phyloP scores from a whole-genome alignment of 2,329 filamentous ascomycete genomes.

The Pestalotiopsis sp. region DNA sequence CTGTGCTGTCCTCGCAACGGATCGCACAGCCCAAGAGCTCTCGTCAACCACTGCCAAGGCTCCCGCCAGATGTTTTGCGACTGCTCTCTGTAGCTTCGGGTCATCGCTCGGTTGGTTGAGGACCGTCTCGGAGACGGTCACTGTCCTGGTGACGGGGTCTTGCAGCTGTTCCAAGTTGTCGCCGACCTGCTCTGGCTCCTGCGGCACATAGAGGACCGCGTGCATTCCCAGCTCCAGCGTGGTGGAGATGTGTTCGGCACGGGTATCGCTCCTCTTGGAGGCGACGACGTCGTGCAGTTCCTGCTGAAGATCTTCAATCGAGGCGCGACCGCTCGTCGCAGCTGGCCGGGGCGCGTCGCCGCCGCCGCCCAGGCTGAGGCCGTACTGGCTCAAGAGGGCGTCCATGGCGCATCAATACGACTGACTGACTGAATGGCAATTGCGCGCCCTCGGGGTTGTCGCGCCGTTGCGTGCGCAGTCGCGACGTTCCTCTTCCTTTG shows the following conservation, averaged over 20 bases:
- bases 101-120: conserved; percentile 52
- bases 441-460: background rate
- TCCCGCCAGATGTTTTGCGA: conserved; percentile 51
- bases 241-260: conserved; percentile 51
- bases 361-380: conserved; percentile 3
- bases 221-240: conserved; percentile 49
- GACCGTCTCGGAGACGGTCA: conserved; percentile 48
- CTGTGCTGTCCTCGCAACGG: conserved; percentile 45
- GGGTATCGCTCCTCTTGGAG: conserved; percentile 46
- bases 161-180: conserved; percentile 28
- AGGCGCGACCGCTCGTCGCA: conserved; percentile 32
- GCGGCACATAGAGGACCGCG: conserved; percentile 44
- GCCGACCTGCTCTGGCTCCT: conserved; percentile 36
- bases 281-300: conserved; percentile 45
- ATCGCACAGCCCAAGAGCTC: conserved; percentile 50
- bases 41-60: conserved; percentile 47
- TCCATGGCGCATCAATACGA: conserved; percentile 25
- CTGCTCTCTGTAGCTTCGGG: conserved; percentile 49
- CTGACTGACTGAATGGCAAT: background rate
- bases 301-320: conserved; percentile 47
- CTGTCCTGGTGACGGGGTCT: conserved; percentile 35
- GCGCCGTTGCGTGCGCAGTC: background rate
- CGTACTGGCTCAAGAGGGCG: conserved; percentile 23
- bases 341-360: conserved; percentile 30
- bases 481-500: background rate